Evolutionary conservation across 192 early-diverging fungal species (phyloP).

Genomic region (Podila epigama): DNA sequence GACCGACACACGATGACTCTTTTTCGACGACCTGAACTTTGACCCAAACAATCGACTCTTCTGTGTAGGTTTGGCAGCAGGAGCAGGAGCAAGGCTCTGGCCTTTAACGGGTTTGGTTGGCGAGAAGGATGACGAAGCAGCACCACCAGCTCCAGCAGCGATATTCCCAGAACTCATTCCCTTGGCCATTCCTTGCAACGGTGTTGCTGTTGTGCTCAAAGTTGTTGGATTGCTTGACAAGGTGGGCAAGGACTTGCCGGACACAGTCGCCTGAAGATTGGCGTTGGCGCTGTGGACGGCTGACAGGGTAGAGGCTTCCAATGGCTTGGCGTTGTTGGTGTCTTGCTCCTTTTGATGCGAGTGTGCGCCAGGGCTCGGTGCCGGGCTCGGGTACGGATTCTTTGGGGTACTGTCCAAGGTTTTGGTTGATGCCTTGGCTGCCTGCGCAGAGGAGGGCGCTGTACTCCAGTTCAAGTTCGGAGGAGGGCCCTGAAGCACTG

Average conservation of each 20-base stretch:
- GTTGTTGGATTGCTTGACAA: too few relatives aligned
- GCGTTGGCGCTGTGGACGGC: constrained; percentile 11
- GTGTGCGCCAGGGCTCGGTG: neutral
- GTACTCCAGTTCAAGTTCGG: constrained; percentile 19
- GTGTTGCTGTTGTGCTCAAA: too few relatives aligned
- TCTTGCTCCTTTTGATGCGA: constrained; percentile 1
- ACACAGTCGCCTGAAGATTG: constrained; percentile 41
- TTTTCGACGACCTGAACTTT: constrained; percentile 14
- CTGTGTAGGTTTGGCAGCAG: constrained; percentile 8
- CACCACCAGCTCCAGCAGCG: constrained; percentile 42
- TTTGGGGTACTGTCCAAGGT: neutral
- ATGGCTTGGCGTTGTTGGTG: neutral
- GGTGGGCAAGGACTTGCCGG: constrained; percentile 21
- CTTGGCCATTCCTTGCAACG: constrained; percentile 12
- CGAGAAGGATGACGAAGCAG: constrained; percentile 33
- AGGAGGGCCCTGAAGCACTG: constrained; percentile 27
- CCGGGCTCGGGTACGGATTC: constrained; percentile 1
- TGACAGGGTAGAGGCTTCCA: neutral
- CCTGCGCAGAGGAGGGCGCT: neutral
- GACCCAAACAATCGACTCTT: constrained; percentile 34
- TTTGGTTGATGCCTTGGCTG: neutral
- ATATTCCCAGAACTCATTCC: constrained; percentile 35
- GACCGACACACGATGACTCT: constrained; percentile 18
- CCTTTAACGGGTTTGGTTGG: neutral
- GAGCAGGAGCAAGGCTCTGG: neutral